Base-by-base conservation (phyloP, 371 early-diverging fungal genomes). In the Lichtheimia ramosa region DNA sequence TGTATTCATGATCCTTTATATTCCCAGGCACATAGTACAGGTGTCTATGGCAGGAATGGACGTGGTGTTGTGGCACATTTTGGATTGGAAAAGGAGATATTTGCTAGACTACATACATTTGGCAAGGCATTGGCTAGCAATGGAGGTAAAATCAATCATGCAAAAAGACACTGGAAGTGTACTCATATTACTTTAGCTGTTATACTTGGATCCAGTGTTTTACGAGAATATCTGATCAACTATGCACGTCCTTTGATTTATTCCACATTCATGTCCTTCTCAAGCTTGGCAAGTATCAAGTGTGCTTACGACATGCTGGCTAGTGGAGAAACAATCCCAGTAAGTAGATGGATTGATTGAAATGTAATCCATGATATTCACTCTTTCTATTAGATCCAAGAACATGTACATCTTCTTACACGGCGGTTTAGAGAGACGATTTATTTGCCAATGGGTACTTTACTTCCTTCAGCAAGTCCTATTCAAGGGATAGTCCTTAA, bases 221-320 rank as follows among this genome's bases (percentile, higher is more conserved):
- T 91, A 13, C 83, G 84, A 23, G 69, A 85, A 7, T 94, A 88
- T 56, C 61, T 94, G 43, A 79, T 92, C 65, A 94, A 94, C 62
- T 94, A 92, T 66, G 90, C 92, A 10, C 80, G 92, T 3, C 91
- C 94, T 0, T 65, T 92, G 25, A 87, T 94, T 40, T 94, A 90
- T 65, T 91, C 92, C 6, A 94, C 94, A 0, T 89, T 91, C 53
- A 81, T 92, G 65, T 73, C 92, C 1, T 75, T 71, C 60, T 78
- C 66, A 27, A 83, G 73, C 42, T 62, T 87, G 21, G 82, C 83
- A 7, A 76, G 83, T 40, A 78, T 89, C 57, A 77, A 76, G 55
- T 81, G 81, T 34, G 80, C 85, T 2, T 86, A 87, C 58, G 61
- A 79, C 49, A 62, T 83, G 57, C 63, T 85, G 51, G 77, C 78